These are phyloP conservation scores for Arachis monticola DNA, from an alignment of 331 rosid species.

Conservation along the genomic window DNA sequence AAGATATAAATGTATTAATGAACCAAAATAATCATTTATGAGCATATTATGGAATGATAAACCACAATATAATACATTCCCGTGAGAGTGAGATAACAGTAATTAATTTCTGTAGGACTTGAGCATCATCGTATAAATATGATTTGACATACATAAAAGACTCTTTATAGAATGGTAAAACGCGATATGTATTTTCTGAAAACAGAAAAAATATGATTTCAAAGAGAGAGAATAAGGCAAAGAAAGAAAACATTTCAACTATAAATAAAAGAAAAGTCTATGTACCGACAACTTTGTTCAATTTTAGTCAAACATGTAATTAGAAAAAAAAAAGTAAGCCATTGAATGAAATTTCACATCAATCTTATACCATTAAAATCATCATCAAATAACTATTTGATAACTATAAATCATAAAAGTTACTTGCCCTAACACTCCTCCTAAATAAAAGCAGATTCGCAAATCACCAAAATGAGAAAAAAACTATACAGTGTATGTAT, in stretches of 20 bases:
- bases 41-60: not conserved
- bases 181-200: not conserved
- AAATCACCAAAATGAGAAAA: slow-evolving; percentile 12
- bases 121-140: not conserved
- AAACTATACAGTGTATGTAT: not conserved
- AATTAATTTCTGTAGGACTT: not conserved
- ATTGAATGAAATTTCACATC: not conserved
- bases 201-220: not conserved
- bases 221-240: not conserved
- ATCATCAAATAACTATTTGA: not conserved
- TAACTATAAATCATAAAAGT: too few species aligned
- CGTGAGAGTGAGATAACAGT: not conserved
- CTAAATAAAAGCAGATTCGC: not conserved
- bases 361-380: too few species aligned
- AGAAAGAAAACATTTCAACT: not conserved
- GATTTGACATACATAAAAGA: not conserved
- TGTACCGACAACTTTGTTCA: not conserved
- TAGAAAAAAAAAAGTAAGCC: too few species aligned
- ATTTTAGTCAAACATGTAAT: too few species aligned
- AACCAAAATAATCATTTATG: not conserved
- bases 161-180: not conserved
- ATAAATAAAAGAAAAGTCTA: not conserved
- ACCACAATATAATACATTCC: not conserved
- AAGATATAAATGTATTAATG: not conserved
- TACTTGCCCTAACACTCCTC: too few species aligned